Evolutionary conservation across 2,329 filamentous ascomycete species (phyloP).

Genomic region (Colletotrichum eleusines): DNA sequence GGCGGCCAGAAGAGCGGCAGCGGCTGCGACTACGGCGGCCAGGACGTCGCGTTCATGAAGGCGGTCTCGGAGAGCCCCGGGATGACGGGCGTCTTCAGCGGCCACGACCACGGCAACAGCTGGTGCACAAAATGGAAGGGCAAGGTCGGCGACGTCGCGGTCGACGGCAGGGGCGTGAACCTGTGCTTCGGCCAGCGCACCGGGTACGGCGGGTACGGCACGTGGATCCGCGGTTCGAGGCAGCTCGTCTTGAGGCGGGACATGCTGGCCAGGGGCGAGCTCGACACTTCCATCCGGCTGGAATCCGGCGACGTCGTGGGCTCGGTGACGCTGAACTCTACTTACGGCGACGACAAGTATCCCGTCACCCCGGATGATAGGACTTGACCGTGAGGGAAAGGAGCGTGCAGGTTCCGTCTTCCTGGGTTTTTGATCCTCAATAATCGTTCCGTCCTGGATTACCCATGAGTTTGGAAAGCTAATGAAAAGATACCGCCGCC

Average conservation of each 20-base stretch:
- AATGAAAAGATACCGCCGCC: neutral
- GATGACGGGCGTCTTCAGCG: conserved; percentile 70
- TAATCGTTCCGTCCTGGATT: neutral
- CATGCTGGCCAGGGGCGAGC: conserved; percentile 53
- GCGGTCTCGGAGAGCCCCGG: conserved; percentile 67
- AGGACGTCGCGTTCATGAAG: conserved; percentile 73
- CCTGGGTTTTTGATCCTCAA: neutral
- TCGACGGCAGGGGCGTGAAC: conserved; percentile 59
- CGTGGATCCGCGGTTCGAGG: conserved; percentile 71
- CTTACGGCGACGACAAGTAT: conserved; percentile 69
- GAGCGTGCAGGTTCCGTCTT: too few species aligned
- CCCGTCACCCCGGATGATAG: conserved; percentile 55
- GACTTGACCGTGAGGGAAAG: conserved; percentile 42
- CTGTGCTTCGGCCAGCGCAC: conserved; percentile 74
- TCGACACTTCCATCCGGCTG: conserved; percentile 72
- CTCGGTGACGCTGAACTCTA: conserved; percentile 67
- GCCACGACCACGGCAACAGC: conserved; percentile 74
- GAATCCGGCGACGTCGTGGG: conserved; percentile 67
- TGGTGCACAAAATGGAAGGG: conserved; percentile 68
- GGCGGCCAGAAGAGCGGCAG: conserved; percentile 48
- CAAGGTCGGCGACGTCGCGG: conserved; percentile 49
- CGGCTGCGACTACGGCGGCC: conserved; percentile 58
- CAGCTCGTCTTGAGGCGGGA: conserved; percentile 64
- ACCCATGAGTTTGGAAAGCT: neutral
- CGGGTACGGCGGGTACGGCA: conserved; percentile 78